These are phyloP conservation scores for Lactarius vividus DNA, from an alignment of 768 basidiomycete species.

Conservation along the genomic window DNA sequence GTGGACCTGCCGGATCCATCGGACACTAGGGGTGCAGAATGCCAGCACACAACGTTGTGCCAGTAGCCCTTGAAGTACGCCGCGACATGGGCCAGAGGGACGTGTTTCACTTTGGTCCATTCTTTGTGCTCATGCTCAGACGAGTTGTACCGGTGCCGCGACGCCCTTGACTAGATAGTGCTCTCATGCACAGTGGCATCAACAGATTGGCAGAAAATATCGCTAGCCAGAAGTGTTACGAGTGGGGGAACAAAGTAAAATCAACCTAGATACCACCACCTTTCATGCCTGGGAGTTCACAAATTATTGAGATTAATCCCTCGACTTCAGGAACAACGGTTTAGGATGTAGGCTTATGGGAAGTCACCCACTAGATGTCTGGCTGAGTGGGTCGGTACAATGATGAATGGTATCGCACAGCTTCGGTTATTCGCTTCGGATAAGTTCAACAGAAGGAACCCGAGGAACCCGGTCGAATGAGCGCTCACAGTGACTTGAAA, in stretches of 20 bases:
- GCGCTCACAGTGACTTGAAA: neutral
- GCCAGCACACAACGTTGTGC: slow-evolving; percentile 81
- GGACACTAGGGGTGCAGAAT: slow-evolving; percentile 39
- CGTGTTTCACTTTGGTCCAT: slow-evolving; percentile 88
- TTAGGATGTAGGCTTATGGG: no score
- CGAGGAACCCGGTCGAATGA: no score
- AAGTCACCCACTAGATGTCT: no score
- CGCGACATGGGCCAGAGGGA: slow-evolving; percentile 72
- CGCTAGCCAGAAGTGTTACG: no score
- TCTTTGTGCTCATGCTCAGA: slow-evolving; percentile 59
- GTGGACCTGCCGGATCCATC: neutral
- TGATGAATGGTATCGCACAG: neutral
- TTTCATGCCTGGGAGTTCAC: no score
- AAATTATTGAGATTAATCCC: no score
- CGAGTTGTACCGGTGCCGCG: slow-evolving; percentile 75
- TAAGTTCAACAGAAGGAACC: no score
- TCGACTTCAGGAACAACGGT: no score
- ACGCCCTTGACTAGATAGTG: slow-evolving; percentile 86
- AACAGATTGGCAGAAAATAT: no score
- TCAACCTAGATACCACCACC: no score
- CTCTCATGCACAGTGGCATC: no score
- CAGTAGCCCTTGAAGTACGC: slow-evolving; percentile 88
- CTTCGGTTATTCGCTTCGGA: no score
- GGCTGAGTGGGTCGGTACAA: neutral
- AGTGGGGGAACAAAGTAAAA: slow-evolving; percentile 47